Evolutionary conservation across 202 grass and related monocot species (phyloP).

Genomic region (Hordeum pubiflorum): DNA sequence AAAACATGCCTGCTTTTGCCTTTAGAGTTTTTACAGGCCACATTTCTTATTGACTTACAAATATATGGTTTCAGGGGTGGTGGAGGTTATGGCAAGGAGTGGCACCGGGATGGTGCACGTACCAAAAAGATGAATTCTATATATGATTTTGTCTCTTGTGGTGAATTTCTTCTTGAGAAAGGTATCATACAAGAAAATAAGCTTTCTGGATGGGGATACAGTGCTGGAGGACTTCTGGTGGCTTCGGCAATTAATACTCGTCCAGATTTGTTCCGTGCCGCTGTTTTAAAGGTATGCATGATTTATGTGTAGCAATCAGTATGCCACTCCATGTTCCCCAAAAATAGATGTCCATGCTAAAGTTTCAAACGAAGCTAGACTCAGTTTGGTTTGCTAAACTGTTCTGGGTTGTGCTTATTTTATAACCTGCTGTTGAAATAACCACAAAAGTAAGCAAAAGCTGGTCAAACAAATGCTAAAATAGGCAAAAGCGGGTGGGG

Average conservation of each 20-base stretch:
- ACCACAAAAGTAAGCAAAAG: not conserved
- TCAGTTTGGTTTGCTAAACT: not conserved
- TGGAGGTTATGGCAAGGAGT: slow-evolving; percentile 80
- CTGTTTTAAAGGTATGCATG: slow-evolving; percentile 74
- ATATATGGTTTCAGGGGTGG: slow-evolving; percentile 59
- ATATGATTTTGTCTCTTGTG: slow-evolving; percentile 86
- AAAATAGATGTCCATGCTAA: not conserved
- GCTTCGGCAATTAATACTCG: slow-evolving; percentile 81
- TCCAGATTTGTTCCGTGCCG: slow-evolving; percentile 75
- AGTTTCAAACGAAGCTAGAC: not conserved
- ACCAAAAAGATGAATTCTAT: slow-evolving; percentile 74
- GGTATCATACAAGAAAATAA: slow-evolving; percentile 74
- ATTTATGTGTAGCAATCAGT: not conserved
- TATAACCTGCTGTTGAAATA: not conserved
- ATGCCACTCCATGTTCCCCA: not conserved
- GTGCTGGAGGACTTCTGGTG: slow-evolving; percentile 84
- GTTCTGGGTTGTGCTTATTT: not conserved
- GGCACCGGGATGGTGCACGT: slow-evolving; percentile 68
- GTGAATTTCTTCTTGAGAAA: slow-evolving; percentile 90
- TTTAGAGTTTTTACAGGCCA: slow-evolving; percentile 2
- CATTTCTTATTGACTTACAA: slow-evolving; percentile 27
- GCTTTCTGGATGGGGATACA: slow-evolving; percentile 92
- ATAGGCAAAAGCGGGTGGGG: not conserved
- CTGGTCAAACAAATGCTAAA: not conserved
- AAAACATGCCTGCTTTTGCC: not conserved